Percentiles rank a stretch among this genome's conserved stretches.
Conservation (phyloP, 2,329 filamentous ascomycete genomes). For the Ceratocystis eucalypticola region DNA sequence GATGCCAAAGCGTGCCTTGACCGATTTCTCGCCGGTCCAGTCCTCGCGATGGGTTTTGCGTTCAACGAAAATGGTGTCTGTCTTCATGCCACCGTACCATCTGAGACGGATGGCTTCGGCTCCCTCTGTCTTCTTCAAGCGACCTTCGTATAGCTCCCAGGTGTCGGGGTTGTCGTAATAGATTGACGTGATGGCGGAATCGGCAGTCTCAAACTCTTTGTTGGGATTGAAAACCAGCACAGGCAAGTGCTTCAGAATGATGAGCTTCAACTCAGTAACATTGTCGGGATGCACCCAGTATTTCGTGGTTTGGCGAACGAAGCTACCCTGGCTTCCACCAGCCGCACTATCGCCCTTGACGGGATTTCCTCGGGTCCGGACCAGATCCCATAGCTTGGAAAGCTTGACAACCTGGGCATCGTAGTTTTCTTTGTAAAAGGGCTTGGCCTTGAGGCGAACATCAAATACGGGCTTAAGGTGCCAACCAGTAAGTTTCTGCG, state of each 20-base stretch:
- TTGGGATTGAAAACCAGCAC: slow-evolving; percentile 94
- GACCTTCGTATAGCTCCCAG: slow-evolving; percentile 88
- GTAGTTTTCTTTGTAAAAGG: slow-evolving; percentile 98
- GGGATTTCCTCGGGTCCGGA: slow-evolving; percentile 83
- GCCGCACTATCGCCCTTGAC: slow-evolving; percentile 84
- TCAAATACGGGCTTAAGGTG: slow-evolving; percentile 93
- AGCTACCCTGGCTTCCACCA: slow-evolving; percentile 85
- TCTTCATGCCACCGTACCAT: slow-evolving; percentile 97
- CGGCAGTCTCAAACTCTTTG: slow-evolving; percentile 85
- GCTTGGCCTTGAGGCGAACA: slow-evolving; percentile 82
- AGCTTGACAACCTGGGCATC: slow-evolving; percentile 90
- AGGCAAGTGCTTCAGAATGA: slow-evolving; percentile 92
- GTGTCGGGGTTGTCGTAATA: slow-evolving; percentile 94
- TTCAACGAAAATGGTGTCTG: slow-evolving; percentile 90
- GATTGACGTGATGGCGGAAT: slow-evolving; percentile 93
- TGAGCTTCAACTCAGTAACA: slow-evolving; percentile 93
- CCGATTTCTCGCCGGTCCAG: slow-evolving; percentile 97
- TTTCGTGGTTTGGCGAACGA: slow-evolving; percentile 93
- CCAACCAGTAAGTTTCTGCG: slow-evolving; percentile 84
- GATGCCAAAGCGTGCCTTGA: slow-evolving; percentile 86
- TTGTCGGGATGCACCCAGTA: slow-evolving; percentile 99
- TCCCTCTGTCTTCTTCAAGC: slow-evolving; percentile 93
- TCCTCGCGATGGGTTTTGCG: slow-evolving; percentile 97
- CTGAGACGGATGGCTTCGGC: slow-evolving; percentile 90
- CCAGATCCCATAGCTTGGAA: slow-evolving; percentile 87